A percentile compares a stretch with the other conserved stretches of the same genome.
Evolutionary conservation across 768 basidiomycete species (phyloP).

Genomic region (Kwoniella dendrophila): DNA sequence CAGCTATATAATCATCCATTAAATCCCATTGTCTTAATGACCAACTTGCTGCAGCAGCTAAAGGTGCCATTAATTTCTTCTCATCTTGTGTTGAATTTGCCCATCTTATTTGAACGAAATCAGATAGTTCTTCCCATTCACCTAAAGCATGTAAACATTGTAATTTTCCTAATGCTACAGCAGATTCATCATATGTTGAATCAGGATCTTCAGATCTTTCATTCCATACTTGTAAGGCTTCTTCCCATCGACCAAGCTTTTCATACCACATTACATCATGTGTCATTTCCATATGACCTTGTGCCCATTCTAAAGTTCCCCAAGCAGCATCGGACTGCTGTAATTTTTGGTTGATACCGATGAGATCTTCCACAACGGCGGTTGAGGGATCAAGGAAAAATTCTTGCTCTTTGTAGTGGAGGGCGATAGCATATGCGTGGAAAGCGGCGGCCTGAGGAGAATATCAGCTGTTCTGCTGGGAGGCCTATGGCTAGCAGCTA

Average conservation of each 20-base stretch:
- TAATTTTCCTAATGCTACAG: slow-evolving; percentile 84
- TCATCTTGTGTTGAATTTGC: slow-evolving; percentile 76
- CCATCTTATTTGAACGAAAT: slow-evolving; percentile 87
- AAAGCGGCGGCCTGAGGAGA: slow-evolving; percentile 70
- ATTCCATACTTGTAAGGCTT: slow-evolving; percentile 65
- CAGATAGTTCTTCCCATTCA: slow-evolving; percentile 90
- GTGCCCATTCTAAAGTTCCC: slow-evolving; percentile 89
- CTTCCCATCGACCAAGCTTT: slow-evolving; percentile 92
- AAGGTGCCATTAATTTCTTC: slow-evolving; percentile 86
- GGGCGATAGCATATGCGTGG: slow-evolving; percentile 92
- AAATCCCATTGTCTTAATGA: slow-evolving; percentile 94
- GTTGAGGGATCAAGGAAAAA: slow-evolving; percentile 86
- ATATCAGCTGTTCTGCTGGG: slow-evolving; percentile 12
- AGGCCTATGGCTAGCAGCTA: no score
- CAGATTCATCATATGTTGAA: slow-evolving; percentile 60
- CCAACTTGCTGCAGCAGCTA: slow-evolving; percentile 98
- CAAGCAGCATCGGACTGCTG: slow-evolving; percentile 98
- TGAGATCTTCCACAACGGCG: slow-evolving; percentile 89
- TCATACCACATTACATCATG: slow-evolving; percentile 99
- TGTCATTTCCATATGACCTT: slow-evolving; percentile 72
- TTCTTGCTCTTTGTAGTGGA: slow-evolving; percentile 98
- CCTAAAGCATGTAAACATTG: slow-evolving; percentile 95
- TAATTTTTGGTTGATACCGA: slow-evolving; percentile 92
- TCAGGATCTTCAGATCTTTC: slow-evolving; percentile 65
- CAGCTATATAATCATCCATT: slow-evolving; percentile 95